Conservation (phyloP, 345 rosid genomes). For the Limnanthes douglasii region DNA sequence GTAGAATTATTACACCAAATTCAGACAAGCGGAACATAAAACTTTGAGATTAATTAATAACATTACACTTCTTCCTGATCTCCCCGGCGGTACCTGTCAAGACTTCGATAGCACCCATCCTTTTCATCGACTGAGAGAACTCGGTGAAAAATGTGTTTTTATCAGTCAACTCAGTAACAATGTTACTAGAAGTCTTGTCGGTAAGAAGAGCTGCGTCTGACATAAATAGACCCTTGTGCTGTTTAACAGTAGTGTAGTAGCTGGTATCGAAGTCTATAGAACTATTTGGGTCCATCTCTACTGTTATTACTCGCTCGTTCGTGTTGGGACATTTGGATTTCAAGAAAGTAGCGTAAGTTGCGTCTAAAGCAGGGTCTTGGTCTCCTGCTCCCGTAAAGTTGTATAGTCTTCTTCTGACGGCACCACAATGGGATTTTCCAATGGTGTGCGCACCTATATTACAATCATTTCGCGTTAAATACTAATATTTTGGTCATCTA, state of each 20-base stretch:
- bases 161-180: background rate
- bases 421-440: slow-evolving; percentile 21
- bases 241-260: slow-evolving; percentile 11
- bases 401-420: slow-evolving; percentile 28
- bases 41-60: no score
- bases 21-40: no score
- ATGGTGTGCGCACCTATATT: slow-evolving; percentile 28
- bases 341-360: slow-evolving; percentile 12
- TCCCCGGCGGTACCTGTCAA: slow-evolving; percentile 18
- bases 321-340: slow-evolving; percentile 22
- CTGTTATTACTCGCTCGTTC: slow-evolving; percentile 11
- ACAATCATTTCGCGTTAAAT: background rate
- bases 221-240: slow-evolving; percentile 19
- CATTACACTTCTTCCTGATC: slow-evolving; percentile 22
- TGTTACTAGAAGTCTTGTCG: background rate
- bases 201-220: slow-evolving; percentile 30
- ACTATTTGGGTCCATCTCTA: slow-evolving; percentile 27
- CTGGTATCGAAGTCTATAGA: slow-evolving; percentile 12
- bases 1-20: no score
- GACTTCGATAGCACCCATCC: slow-evolving; percentile 24
- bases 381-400: slow-evolving; percentile 31
- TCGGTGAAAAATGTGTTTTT: slow-evolving; percentile 8
- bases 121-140: slow-evolving; percentile 26
- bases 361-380: slow-evolving; percentile 24
- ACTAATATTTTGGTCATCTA: background rate